Evolutionary conservation across 768 basidiomycete species (phyloP).

Genomic region (Fomitopsis serialis): DNA sequence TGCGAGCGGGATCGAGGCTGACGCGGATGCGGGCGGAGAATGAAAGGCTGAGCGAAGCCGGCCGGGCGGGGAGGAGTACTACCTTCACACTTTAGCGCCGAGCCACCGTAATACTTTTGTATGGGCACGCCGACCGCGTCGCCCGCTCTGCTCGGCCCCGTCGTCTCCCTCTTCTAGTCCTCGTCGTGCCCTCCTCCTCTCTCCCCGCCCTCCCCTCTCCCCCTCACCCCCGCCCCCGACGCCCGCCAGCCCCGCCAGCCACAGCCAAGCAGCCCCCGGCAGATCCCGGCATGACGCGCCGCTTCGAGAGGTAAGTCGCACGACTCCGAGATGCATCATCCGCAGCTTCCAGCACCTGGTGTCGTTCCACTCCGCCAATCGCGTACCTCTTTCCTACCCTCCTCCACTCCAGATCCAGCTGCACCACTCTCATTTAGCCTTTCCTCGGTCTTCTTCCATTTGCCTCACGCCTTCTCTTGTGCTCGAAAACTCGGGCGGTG

Average conservation of each 20-base stretch:
- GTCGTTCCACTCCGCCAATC: slow-evolving; percentile 1
- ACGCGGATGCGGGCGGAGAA: neutral
- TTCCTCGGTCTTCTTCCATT: neutral
- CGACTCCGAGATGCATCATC: neutral
- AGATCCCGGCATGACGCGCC: slow-evolving; percentile 3
- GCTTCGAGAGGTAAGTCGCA: slow-evolving; percentile 1
- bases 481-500: too few species aligned
- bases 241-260: neutral
- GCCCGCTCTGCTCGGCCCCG: neutral
- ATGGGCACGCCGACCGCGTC: neutral
- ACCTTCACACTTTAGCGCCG: neutral
- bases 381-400: neutral
- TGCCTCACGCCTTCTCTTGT: too few species aligned
- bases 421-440: neutral
- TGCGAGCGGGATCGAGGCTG: too few species aligned
- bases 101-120: neutral
- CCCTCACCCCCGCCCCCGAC: neutral
- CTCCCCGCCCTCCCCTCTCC: neutral
- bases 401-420: neutral
- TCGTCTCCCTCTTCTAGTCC: neutral
- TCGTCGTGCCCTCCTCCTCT: neutral
- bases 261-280: neutral
- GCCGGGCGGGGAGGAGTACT: neutral
- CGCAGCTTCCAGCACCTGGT: neutral
- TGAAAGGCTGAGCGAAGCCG: neutral